Conservation (phyloP, 1,139 yeast genomes). For the Taphrina confusa region DNA sequence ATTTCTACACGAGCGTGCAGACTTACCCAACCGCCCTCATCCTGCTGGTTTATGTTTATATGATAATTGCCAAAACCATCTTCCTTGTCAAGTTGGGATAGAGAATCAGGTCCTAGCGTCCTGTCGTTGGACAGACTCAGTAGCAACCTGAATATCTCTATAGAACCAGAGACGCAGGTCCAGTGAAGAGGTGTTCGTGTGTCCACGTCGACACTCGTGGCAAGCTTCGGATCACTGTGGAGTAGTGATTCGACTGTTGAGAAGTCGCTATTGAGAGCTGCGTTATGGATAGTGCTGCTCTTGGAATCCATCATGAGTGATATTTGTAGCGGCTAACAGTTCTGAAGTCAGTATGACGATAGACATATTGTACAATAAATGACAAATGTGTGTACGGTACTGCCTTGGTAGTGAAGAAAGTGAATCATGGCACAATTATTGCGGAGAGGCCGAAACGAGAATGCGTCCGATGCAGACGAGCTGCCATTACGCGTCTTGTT, state of each 20-base stretch:
- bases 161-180: conserved; percentile 73
- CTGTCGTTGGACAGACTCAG: conserved; percentile 54
- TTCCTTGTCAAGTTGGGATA: not conserved
- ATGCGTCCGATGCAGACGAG: not conserved
- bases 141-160: conserved; percentile 57
- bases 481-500: not conserved
- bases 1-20: conserved; percentile 43
- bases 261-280: conserved; percentile 24
- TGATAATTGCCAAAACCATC: conserved; percentile 20
- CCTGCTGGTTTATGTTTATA: conserved; percentile 21
- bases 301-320: not conserved
- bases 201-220: conserved; percentile 10
- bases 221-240: conserved; percentile 17
- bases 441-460: conserved; percentile 3
- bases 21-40: conserved; percentile 26
- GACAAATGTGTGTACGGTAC: too few species aligned
- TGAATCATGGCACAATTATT: not conserved
- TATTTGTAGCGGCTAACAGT: too few species aligned
- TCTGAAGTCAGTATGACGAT: too few species aligned
- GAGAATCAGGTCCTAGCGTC: conserved; percentile 54
- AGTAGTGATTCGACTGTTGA: conserved; percentile 4
- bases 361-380: too few species aligned
- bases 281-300: conserved; percentile 16
- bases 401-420: too few species aligned
- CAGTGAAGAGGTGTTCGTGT: conserved; percentile 78